Evolutionary conservation across 768 basidiomycete genomes (phyloP), one percentile per base, ranked within the genome.

Genomic region (Lactifluus echinatus): DNA sequence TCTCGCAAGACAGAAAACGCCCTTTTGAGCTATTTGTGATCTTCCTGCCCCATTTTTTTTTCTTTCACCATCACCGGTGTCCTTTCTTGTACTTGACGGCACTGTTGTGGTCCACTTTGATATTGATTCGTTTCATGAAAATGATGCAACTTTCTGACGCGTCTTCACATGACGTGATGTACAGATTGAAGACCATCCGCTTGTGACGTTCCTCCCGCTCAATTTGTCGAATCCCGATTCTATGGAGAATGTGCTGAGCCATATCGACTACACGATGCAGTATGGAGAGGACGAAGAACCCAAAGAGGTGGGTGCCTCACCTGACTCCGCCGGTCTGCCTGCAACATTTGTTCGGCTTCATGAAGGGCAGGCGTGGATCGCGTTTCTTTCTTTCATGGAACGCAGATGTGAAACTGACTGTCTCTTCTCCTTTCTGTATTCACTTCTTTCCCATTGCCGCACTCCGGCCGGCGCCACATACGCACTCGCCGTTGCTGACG

Each of bases 281-380:
- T 99, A 96, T 66, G 95, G 95, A 33, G 95, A 98, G 74, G 92
- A 94, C 57, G 95, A 99, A 69, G 95, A 99, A 67, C 94, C 95
- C 15, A 93, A 87, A 76, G 91, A 91, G 82, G 89, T 88, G 66
- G 56, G 76, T 60, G 21, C 36, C 55, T 43, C 21, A 29, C 45
- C 19, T 37, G 31, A 55, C 48, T 42, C 11, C 53, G 37, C 54
- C 45, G 43, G 48, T 43, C 33, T 44, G 46, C 28, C 49, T 42
- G 53, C 49, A 47, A 47, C 29, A 10, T 50, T 7, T 49, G 47
- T 34, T 28, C 47, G 26, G 33, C 42, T 23, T 54, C 48, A 39
- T 24, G 47, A 24, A 24, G 26, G 48, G 45, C 46, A 40, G 48
- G 39, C 58, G 52, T 50, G 37, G 61, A 60, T 37, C 43, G 42